These are phyloP conservation scores for Diddensiella santjacobensis DNA, from an alignment of 805 yeast species.

Conservation along the genomic window DNA sequence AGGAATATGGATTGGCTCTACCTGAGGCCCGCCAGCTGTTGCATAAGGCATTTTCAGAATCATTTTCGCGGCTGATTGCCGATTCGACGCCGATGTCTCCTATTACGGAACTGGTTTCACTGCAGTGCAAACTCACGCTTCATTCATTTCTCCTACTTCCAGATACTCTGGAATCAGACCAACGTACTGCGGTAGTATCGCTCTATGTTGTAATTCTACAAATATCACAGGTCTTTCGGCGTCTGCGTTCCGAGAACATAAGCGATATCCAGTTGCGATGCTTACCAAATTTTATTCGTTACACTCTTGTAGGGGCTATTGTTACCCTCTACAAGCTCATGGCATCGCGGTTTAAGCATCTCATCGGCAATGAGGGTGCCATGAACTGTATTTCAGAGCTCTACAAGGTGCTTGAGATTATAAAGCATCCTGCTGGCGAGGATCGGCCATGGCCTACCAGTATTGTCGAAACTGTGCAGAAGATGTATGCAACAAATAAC, in stretches of 20 bases:
- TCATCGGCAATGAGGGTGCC: slow-evolving; percentile 9
- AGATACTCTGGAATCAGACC: slow-evolving; percentile 12
- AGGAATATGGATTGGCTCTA: slow-evolving; percentile 15
- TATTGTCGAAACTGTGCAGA: slow-evolving; percentile 4
- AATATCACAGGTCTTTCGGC: neutral
- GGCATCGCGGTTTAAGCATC: slow-evolving; percentile 9
- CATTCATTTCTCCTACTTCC: slow-evolving; percentile 18
- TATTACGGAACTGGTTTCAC: slow-evolving; percentile 13
- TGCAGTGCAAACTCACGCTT: slow-evolving; percentile 12
- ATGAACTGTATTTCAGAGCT: slow-evolving; percentile 9
- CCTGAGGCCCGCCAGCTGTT: slow-evolving; percentile 11
- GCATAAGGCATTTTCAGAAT: slow-evolving; percentile 5
- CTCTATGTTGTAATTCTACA: slow-evolving; percentile 8
- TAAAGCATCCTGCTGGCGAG: neutral
- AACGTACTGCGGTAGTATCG: slow-evolving; percentile 11
- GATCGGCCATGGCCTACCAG: slow-evolving; percentile 6
- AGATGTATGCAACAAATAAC: slow-evolving; percentile 7
- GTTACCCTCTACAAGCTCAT: slow-evolving; percentile 14
- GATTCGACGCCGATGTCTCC: slow-evolving; percentile 10
- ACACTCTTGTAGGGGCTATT: neutral
- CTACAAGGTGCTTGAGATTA: slow-evolving; percentile 2
- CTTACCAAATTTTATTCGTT: slow-evolving; percentile 10
- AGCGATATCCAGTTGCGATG: neutral
- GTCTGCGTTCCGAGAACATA: neutral
- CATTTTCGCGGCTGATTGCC: slow-evolving; percentile 12